These are phyloP conservation scores for Bryoerythrophyllum caledonicum DNA, from an alignment of 225 moss, liverwort and hornwort genomes.

Conservation along the genomic window DNA sequence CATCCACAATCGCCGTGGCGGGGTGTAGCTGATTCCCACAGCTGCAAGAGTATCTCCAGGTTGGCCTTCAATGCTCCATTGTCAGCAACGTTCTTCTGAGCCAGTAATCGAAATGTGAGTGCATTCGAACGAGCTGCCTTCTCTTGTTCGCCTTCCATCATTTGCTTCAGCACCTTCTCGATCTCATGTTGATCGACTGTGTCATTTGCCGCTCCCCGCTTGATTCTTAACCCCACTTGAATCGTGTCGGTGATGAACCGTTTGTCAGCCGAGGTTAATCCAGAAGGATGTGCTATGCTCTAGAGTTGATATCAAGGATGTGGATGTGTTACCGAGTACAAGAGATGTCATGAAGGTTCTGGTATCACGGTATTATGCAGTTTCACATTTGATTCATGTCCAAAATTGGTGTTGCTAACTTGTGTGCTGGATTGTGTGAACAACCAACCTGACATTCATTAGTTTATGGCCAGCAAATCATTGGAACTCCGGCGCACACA, in stretches of 20 bases:
- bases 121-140: conserved; percentile 15
- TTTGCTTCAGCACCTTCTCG: conserved; percentile 20
- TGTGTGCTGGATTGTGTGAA: neutral
- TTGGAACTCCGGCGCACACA: conserved; percentile 26
- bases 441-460: conserved; percentile 17
- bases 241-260: conserved; percentile 11
- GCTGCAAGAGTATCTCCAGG: conserved; percentile 5
- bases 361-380: neutral
- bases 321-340: neutral
- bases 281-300: neutral
- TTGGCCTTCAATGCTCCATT: neutral
- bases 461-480: conserved; percentile 21
- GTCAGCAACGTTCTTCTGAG: conserved; percentile 2
- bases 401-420: neutral
- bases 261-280: neutral
- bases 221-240: conserved; percentile 20
- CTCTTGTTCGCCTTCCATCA: conserved; percentile 29
- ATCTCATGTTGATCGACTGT: conserved; percentile 16
- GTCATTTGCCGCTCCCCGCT: neutral
- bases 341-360: neutral
- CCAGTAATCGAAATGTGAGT: conserved; percentile 8
- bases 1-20: neutral
- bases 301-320: neutral
- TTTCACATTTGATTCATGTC: neutral
- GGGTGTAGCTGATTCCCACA: neutral